Evolutionary conservation across 1,284 basidiomycete species (phyloP).

Genomic region (Paramarasmius palmivorus): DNA sequence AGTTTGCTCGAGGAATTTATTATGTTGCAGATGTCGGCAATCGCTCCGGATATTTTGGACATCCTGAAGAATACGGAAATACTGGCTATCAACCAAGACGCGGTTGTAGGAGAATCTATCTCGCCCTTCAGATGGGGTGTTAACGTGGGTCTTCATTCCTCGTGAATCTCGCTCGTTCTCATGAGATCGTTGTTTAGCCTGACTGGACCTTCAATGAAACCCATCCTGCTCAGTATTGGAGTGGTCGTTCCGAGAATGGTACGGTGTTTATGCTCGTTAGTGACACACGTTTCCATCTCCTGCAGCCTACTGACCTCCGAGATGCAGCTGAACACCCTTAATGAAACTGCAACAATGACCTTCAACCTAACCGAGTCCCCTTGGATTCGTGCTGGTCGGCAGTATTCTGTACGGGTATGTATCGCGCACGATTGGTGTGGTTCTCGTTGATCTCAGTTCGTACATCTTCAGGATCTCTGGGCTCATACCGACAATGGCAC

Average conservation of each 20-base stretch:
- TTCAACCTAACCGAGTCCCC: slow-evolving; percentile 71
- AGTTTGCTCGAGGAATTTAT: neutral
- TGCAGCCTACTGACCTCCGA: neutral
- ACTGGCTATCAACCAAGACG: slow-evolving; percentile 69
- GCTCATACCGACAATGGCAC: slow-evolving; percentile 69
- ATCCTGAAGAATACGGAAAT: slow-evolving; percentile 66
- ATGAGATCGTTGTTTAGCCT: slow-evolving; percentile 33
- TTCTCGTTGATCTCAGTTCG: neutral
- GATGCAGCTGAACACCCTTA: slow-evolving; percentile 49
- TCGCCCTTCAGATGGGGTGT: slow-evolving; percentile 70
- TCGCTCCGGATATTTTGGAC: slow-evolving; percentile 47
- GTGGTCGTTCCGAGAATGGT: slow-evolving; percentile 54
- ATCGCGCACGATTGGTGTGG: neutral
- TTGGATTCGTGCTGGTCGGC: slow-evolving; percentile 65
- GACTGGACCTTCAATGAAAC: slow-evolving; percentile 50
- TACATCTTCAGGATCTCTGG: slow-evolving; percentile 58
- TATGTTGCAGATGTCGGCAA: slow-evolving; percentile 52
- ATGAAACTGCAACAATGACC: slow-evolving; percentile 54
- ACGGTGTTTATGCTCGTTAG: slow-evolving; percentile 57
- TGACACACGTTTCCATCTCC: neutral
- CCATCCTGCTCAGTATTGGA: slow-evolving; percentile 62
- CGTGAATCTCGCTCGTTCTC: neutral
- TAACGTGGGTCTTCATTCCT: slow-evolving; percentile 38
- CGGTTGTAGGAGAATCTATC: slow-evolving; percentile 57
- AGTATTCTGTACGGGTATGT: slow-evolving; percentile 59